Conservation (phyloP, 129 eudicot genomes). For the Lonicera japonica region DNA sequence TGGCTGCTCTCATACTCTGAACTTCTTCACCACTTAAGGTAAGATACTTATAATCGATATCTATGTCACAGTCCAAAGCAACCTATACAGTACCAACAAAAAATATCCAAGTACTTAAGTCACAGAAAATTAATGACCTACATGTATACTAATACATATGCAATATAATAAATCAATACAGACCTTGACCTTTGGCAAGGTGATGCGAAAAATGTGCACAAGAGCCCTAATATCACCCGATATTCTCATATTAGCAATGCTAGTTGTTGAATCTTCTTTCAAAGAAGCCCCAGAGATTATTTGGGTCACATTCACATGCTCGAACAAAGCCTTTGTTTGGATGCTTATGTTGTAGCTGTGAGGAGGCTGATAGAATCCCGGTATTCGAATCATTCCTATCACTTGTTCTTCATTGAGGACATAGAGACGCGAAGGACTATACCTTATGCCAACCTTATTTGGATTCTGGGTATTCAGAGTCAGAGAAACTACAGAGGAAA, state of each 20-base stretch:
- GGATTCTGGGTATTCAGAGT: conserved; percentile 50
- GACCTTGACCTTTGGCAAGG: conserved; percentile 58
- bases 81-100: conserved; percentile 27
- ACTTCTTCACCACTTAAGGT: conserved; percentile 18
- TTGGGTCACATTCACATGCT: conserved; percentile 30
- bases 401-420: conserved; percentile 35
- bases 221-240: conserved; percentile 45
- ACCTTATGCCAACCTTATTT: conserved; percentile 41
- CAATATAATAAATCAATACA: neutral
- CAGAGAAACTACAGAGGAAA: conserved; percentile 43
- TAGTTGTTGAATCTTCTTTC: conserved; percentile 9
- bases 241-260: conserved; percentile 26
- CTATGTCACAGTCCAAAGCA: conserved; percentile 56
- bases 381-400: conserved; percentile 47
- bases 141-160: too few relatives aligned
- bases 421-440: conserved; percentile 26
- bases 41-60: conserved; percentile 26
- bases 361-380: conserved; percentile 53
- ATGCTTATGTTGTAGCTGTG: conserved; percentile 47
- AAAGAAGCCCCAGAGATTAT: conserved; percentile 22
- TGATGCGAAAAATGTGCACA: conserved; percentile 22
- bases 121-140: neutral
- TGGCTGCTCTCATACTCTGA: conserved; percentile 19
- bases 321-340: conserved; percentile 23
- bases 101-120: neutral